A percentile compares a stretch with the other conserved stretches of the same genome.
phyloP scores from a whole-genome alignment of 208 protist genomes.

The Angomonas deanei region DNA sequence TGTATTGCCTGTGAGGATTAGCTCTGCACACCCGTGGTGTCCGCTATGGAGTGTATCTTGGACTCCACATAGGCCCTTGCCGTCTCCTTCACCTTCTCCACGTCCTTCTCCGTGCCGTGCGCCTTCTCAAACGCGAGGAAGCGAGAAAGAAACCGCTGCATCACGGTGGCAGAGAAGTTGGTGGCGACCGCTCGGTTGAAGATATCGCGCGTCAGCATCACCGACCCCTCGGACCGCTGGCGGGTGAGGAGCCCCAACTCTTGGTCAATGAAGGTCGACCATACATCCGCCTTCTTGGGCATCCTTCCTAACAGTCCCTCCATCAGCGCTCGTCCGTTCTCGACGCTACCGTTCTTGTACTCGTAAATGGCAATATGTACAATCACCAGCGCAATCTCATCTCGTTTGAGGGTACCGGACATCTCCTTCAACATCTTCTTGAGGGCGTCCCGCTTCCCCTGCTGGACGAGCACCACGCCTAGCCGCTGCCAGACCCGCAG shows the following conservation, averaged over 20 bases:
- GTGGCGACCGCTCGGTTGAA: constrained; percentile 79
- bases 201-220: constrained; percentile 50
- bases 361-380: constrained; percentile 81
- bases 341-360: constrained; percentile 76
- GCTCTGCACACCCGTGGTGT: constrained; percentile 11
- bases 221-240: constrained; percentile 29
- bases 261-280: constrained; percentile 87
- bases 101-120: constrained; percentile 66
- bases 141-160: constrained; percentile 94
- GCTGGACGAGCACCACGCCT: constrained; percentile 63
- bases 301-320: constrained; percentile 83
- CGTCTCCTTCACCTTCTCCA: constrained; percentile 91
- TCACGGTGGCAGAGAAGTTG: constrained; percentile 80
- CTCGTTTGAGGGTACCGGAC: constrained; percentile 42
- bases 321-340: constrained; percentile 85
- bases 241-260: constrained; percentile 70
- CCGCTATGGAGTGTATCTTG: constrained; percentile 62
- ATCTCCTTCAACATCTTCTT: constrained; percentile 86
- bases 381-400: constrained; percentile 46
- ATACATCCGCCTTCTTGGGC: constrained; percentile 87
- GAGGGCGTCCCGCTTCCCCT: constrained; percentile 80
- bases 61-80: constrained; percentile 91
- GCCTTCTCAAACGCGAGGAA: constrained; percentile 95
- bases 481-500: constrained; percentile 77
- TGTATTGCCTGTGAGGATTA: background rate